These are phyloP conservation scores for Violaceomyces palustris DNA, from an alignment of 1,284 basidiomycete species.

Conservation along the genomic window DNA sequence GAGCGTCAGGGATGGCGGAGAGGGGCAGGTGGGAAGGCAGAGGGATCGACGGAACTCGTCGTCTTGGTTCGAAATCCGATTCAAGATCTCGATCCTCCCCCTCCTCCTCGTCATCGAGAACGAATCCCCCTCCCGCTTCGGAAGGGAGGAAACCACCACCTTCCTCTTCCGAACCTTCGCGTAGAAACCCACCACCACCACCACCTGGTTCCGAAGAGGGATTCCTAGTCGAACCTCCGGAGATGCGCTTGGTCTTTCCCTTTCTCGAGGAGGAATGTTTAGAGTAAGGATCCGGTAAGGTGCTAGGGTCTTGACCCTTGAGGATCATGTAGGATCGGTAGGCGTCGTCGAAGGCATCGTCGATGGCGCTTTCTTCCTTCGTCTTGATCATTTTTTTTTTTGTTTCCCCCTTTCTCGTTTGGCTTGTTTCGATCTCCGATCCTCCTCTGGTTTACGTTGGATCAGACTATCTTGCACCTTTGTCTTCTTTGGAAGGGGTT, in stretches of 20 bases:
- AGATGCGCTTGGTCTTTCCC: background rate
- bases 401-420: no score
- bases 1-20: conserved; percentile 26
- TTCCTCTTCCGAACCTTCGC: conserved; percentile 3
- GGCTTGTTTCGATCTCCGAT: no score
- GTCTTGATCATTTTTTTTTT: no score
- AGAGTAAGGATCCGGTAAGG: conserved; percentile 25
- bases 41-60: background rate
- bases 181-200: conserved; percentile 22
- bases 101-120: conserved; percentile 2
- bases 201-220: background rate
- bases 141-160: conserved; percentile 11
- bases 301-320: conserved; percentile 20
- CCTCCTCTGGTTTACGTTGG: no score
- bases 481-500: no score
- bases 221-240: background rate
- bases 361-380: no score
- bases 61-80: background rate
- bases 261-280: conserved; percentile 1
- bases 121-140: conserved; percentile 6
- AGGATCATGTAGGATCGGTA: conserved; percentile 21
- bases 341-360: conserved; percentile 34
- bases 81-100: background rate
- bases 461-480: no score
- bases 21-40: conserved; percentile 22